Evolutionary conservation across 768 basidiomycete genomes (phyloP), one percentile per base, ranked within the genome.

Genomic region (Brasilioporus rufonigricans): DNA sequence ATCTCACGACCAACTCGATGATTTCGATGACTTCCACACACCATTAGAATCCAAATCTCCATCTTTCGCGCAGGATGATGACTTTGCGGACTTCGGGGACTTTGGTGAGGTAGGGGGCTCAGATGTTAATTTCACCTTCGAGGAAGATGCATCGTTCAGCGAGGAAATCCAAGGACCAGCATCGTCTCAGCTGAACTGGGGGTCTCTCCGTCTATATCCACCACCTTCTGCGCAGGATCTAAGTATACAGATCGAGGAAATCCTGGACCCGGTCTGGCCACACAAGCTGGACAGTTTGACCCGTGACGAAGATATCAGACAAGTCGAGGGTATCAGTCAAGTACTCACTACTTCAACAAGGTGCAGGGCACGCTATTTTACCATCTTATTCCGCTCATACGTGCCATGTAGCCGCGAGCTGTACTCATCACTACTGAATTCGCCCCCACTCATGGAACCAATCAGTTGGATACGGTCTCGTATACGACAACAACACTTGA

Each of bases 381-480:
- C 57, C 48, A 56, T 65, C 60, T 65, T 61, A 56, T 58, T 58
- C 57, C 50, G 44, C 64, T 63, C 52, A 63, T 56, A 29, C 38
- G 11, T 51, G 19, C 48, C n/a, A 36, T 53, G 41, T 38, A 96
- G 94, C 70, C 93, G 93, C 45, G 80, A 87, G 57, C 71, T 93
- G 50, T 92, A 93, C 71, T 83, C 84, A 53, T 76, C 79, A 55
- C 78, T 95, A 18, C 67, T 91, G 36, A 80, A 87, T 59, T 80
- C 86, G 1, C 84, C 88, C 2, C 86, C 90, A 32, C 81, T 86
- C 11, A 86, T 82, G 43, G 85, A 88, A 67, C 87, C 91, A n/a
- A 86, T 93, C 50, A 95, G 91, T 63, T 98, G 95, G 95, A 94
- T 86, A 48, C 86, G 93, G 44, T 96, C 93, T 53, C 83, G 90